These are phyloP conservation scores for Corchorus olitorius DNA, from an alignment of 345 rosid genomes.

Conservation along the genomic window DNA sequence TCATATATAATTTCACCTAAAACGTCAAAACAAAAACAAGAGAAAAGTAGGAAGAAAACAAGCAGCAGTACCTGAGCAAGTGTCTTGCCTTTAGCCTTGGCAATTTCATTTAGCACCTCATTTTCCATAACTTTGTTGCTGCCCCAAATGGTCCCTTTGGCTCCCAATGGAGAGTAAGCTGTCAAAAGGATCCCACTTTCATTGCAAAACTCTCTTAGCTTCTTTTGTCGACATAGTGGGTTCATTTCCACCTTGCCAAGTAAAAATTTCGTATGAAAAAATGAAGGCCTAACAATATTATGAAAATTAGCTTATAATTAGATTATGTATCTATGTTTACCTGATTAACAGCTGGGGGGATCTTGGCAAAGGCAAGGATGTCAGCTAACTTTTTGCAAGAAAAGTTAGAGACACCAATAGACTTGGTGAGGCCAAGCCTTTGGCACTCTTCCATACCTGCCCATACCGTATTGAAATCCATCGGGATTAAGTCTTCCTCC, in stretches of 20 bases:
- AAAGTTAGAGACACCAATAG: slow-evolving; percentile 85
- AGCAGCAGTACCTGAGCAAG: slow-evolving; percentile 63
- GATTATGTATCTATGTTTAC: slow-evolving; percentile 17
- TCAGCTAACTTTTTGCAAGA: slow-evolving; percentile 63
- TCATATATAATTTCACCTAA: background rate
- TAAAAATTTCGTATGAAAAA: background rate
- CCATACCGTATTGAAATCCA: slow-evolving; percentile 72
- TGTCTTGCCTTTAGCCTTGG: slow-evolving; percentile 60
- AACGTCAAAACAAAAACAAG: background rate
- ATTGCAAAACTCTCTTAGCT: slow-evolving; percentile 58
- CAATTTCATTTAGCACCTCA: slow-evolving; percentile 63
- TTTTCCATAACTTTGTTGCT: slow-evolving; percentile 63
- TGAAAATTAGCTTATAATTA: too few relatives aligned
- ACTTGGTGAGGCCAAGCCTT: slow-evolving; percentile 50
- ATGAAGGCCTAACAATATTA: background rate
- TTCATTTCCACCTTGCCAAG: slow-evolving; percentile 33
- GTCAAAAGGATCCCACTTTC: slow-evolving; percentile 50
- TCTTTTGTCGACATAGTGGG: slow-evolving; percentile 82
- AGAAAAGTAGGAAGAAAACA: background rate
- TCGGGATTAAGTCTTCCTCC: slow-evolving; percentile 54
- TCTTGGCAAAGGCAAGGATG: slow-evolving; percentile 57
- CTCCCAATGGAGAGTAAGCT: slow-evolving; percentile 70
- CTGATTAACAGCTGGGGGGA: slow-evolving; percentile 79
- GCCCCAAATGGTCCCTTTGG: slow-evolving; percentile 67
- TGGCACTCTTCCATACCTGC: slow-evolving; percentile 53